phyloP scores from a whole-genome alignment of 495 filamentous ascomycete species.

The Pyronema domesticum region DNA sequence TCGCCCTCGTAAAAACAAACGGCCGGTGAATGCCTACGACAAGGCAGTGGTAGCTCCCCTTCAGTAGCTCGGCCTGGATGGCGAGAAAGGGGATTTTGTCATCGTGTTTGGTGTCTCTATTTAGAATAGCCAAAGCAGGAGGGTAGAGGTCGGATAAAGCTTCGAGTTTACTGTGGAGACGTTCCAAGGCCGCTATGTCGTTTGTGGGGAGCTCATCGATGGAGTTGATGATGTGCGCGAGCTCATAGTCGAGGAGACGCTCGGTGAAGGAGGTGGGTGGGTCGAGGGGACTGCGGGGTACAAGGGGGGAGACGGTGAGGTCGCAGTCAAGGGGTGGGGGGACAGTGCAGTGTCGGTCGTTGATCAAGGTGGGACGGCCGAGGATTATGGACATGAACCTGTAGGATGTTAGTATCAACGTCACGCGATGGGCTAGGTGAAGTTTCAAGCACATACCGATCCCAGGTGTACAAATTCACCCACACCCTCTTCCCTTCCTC shows the following conservation, averaged over 20 bases:
- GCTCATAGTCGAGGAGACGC: constrained; percentile 22
- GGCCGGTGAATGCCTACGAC: constrained; percentile 45
- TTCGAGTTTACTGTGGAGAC: constrained; percentile 34
- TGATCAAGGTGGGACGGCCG: constrained; percentile 38
- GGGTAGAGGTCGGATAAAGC: constrained; percentile 33
- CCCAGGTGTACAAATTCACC: constrained; percentile 41
- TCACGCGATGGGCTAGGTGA: background rate
- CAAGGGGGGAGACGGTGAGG: constrained; percentile 22
- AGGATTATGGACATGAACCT: constrained; percentile 37
- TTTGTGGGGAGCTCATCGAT: constrained; percentile 22
- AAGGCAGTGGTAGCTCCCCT: constrained; percentile 33
- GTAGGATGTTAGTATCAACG: constrained; percentile 4
- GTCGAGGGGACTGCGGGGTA: constrained; percentile 23
- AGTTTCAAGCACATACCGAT: constrained; percentile 30
- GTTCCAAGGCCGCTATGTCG: constrained; percentile 36
- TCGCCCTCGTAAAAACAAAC: constrained; percentile 40
- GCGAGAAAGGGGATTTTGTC: constrained; percentile 35
- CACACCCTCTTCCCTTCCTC: constrained; percentile 37
- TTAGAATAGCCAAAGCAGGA: constrained; percentile 33
- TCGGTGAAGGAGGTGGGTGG: constrained; percentile 26
- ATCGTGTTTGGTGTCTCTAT: constrained; percentile 40
- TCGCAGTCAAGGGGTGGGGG: constrained; percentile 27
- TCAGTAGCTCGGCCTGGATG: constrained; percentile 30
- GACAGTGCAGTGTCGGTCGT: constrained; percentile 29
- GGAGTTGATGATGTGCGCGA: constrained; percentile 20